Conservation (phyloP, 345 rosid species). For the Bretschneidera sinensis region DNA sequence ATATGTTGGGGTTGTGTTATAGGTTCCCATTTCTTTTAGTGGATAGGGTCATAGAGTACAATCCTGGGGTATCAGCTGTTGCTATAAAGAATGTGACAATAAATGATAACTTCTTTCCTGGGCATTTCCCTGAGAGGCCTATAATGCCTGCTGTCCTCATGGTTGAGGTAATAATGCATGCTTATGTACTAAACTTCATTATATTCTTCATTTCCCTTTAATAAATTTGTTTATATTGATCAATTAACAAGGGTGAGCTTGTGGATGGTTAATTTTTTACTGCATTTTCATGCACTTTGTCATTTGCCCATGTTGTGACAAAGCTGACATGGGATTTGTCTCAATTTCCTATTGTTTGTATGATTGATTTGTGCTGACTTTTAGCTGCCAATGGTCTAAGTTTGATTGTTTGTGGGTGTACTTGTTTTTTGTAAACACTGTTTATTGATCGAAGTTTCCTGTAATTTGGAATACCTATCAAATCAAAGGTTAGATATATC, state of each 20-base stretch:
- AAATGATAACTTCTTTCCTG: constrained; percentile 98
- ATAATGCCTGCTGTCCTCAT: constrained; percentile 99
- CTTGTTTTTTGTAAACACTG: too few species aligned
- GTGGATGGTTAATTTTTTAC: neutral
- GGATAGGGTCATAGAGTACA: constrained; percentile 96
- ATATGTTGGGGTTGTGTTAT: constrained; percentile 10
- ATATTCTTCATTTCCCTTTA: neutral
- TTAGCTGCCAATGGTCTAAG: too few species aligned
- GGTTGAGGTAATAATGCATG: constrained; percentile 65
- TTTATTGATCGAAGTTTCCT: too few species aligned
- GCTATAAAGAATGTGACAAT: constrained; percentile 96
- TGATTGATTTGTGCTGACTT: neutral
- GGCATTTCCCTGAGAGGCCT: constrained; percentile 98
- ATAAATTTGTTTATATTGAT: neutral
- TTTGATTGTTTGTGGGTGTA: too few species aligned
- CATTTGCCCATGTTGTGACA: neutral
- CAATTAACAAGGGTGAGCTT: neutral
- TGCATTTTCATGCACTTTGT: neutral
- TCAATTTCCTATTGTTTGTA: too few species aligned
- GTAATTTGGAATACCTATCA: too few species aligned
- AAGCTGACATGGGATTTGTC: neutral
- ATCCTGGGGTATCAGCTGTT: constrained; percentile 90
- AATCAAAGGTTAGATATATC: too few species aligned
- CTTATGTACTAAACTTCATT: neutral
- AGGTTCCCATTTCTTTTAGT: constrained; percentile 98